Conservation (phyloP, 306 rosid species). For the Malus domestica region ASM211411v1 NC_041798.1:32400001-32400500, state of each 20-base stretch:
- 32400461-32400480: conserved; percentile 68
- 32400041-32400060: conserved; percentile 76
- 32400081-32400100: conserved; percentile 88
- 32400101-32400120: conserved; percentile 78
- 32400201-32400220: conserved; percentile 67
- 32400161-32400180: conserved; percentile 71
- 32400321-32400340: conserved; percentile 50
- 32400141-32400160: conserved; percentile 74
- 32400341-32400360: conserved; percentile 66
- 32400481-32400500: conserved; percentile 57
- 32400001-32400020: conserved; percentile 53
- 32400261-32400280: conserved; percentile 73
- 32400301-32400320: conserved; percentile 52
- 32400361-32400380: conserved; percentile 83
- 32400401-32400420: conserved; percentile 53
- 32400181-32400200: conserved; percentile 79
- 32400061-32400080: conserved; percentile 78
- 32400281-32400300: conserved; percentile 83
- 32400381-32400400: conserved; percentile 74
- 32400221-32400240: conserved; percentile 61
- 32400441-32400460: conserved; percentile 53
- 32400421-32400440: conserved; percentile 59
- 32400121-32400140: conserved; percentile 62
- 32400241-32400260: conserved; percentile 58
- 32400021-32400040: conserved; percentile 77